Evolutionary conservation across 2,329 filamentous ascomycete species (phyloP).

Genomic region (Epichloe typhina): DNA sequence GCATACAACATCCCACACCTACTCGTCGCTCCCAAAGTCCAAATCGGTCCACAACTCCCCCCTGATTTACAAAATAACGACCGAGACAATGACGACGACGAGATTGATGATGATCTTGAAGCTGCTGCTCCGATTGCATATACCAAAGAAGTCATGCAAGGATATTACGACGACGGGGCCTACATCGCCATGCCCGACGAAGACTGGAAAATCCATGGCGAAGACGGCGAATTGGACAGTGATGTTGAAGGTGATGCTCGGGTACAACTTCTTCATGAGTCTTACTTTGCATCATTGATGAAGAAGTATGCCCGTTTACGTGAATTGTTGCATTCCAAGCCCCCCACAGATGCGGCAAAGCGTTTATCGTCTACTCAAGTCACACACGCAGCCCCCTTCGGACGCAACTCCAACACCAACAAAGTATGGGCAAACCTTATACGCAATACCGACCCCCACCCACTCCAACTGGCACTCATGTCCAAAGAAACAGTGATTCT

Average conservation of each 20-base stretch:
- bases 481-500: slow-evolving; percentile 52
- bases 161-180: slow-evolving; percentile 65
- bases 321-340: slow-evolving; percentile 39
- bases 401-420: slow-evolving; percentile 34
- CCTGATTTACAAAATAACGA: slow-evolving; percentile 18
- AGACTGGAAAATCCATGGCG: slow-evolving; percentile 16
- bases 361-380: slow-evolving; percentile 41
- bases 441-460: slow-evolving; percentile 42
- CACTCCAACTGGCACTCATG: slow-evolving; percentile 49
- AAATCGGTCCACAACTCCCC: slow-evolving; percentile 38
- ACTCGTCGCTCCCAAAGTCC: slow-evolving; percentile 47
- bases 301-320: slow-evolving; percentile 55
- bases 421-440: slow-evolving; percentile 39
- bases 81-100: slow-evolving; percentile 19
- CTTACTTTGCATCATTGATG: slow-evolving; percentile 55
- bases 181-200: slow-evolving; percentile 51
- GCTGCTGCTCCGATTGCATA: slow-evolving; percentile 25
- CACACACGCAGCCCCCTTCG: slow-evolving; percentile 41
- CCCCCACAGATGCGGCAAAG: slow-evolving; percentile 38
- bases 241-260: slow-evolving; percentile 16
- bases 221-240: slow-evolving; percentile 11
- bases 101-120: slow-evolving; percentile 19
- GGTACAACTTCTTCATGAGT: slow-evolving; percentile 37
- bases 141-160: slow-evolving; percentile 39
- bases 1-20: slow-evolving; percentile 61